phyloP scores from a whole-genome alignment of 257 asterid genomes.

The Anisodus acutangulus region DNA sequence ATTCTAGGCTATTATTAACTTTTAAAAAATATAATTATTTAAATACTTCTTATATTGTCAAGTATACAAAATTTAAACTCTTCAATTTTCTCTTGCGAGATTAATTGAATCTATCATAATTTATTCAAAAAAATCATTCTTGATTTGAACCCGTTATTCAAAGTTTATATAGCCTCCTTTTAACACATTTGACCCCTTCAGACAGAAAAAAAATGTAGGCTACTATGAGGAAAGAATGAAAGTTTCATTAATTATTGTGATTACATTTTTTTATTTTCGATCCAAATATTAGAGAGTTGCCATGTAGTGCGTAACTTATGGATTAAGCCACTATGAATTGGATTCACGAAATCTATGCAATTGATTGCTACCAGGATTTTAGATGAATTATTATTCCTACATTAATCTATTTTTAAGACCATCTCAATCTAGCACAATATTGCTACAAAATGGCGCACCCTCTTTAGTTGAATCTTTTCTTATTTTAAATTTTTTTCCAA shows the following conservation, averaged over 20 bases:
- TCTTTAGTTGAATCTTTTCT: no score
- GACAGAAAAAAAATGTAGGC: no score
- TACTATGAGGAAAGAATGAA: neutral
- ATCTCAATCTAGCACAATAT: no score
- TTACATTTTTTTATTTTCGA: neutral
- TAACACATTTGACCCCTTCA: neutral
- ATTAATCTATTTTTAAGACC: neutral
- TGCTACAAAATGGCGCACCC: no score
- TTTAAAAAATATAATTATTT: no score
- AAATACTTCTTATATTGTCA: neutral
- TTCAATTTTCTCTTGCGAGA: neutral
- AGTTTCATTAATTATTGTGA: neutral
- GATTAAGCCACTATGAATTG: neutral
- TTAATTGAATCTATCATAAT: neutral
- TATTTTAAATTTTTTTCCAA: no score
- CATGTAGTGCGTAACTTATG: conserved; percentile 2
- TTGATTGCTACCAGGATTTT: neutral
- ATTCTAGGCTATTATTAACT: no score
- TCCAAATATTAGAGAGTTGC: neutral
- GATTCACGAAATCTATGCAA: conserved; percentile 20
- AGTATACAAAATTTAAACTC: neutral
- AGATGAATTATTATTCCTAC: neutral
- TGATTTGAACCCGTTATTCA: neutral
- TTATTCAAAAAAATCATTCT: neutral
- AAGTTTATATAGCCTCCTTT: neutral